Conservation (phyloP, 2,329 filamentous ascomycete species). For the Fusarium bactridioides region DNA sequence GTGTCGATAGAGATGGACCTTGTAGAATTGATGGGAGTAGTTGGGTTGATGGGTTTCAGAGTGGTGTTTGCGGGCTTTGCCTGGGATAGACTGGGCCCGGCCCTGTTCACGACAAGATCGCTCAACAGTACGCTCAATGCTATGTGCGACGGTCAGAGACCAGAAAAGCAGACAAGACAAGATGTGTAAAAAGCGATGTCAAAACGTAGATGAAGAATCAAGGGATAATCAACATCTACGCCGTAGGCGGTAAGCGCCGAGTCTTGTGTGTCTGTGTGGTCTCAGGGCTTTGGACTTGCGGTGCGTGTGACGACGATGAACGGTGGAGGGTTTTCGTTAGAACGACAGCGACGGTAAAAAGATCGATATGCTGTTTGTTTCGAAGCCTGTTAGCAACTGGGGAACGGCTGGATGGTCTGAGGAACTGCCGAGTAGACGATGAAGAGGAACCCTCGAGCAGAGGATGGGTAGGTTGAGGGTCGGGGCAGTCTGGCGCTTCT, state of each 20-base stretch:
- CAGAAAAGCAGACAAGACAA: constrained; percentile 31
- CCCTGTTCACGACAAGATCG: constrained; percentile 42
- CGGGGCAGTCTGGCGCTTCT: constrained; percentile 36
- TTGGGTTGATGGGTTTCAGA: constrained; percentile 32
- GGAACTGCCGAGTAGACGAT: constrained; percentile 14
- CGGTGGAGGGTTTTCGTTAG: constrained; percentile 31
- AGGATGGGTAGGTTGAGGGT: constrained; percentile 21
- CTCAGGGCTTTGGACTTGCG: constrained; percentile 43
- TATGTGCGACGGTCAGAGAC: constrained; percentile 37
- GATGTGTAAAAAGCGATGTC: constrained; percentile 23
- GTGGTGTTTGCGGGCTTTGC: constrained; percentile 48
- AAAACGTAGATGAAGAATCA: constrained; percentile 35
- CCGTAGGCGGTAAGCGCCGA: constrained; percentile 48
- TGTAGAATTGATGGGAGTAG: constrained; percentile 28
- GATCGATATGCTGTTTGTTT: constrained; percentile 7
- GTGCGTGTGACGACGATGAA: constrained; percentile 42
- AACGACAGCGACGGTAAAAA: constrained; percentile 21
- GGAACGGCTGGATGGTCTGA: background rate
- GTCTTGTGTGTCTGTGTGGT: constrained; percentile 36
- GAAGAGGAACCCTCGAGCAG: constrained; percentile 11
- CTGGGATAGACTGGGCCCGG: constrained; percentile 38
- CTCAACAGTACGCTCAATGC: constrained; percentile 38
- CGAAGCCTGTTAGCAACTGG: constrained; percentile 36
- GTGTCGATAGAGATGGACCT: constrained; percentile 36
- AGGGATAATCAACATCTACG: constrained; percentile 42